Conservation (phyloP, 371 early-diverging fungal species). For the Cokeromyces recurvatus region DNA sequence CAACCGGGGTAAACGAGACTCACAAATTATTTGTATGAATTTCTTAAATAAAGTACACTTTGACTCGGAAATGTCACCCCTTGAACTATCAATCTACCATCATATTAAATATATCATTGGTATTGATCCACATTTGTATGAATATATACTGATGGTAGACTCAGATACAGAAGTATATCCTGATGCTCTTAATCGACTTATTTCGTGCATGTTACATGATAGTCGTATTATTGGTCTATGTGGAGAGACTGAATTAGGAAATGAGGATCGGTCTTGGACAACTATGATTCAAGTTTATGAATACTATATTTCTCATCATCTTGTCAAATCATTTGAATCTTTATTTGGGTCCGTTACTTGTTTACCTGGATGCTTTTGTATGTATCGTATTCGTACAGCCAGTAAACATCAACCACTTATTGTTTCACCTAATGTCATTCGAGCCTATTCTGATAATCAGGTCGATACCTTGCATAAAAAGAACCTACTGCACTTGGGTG, state of each 20-base stretch:
- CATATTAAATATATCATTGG: conserved; percentile 78
- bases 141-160: conserved; percentile 94
- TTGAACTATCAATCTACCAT: conserved; percentile 91
- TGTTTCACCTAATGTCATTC: conserved; percentile 72
- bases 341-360: no score
- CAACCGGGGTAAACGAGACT: no score
- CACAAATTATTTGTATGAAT: conserved; percentile 96
- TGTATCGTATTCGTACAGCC: conserved; percentile 86
- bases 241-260: conserved; percentile 81
- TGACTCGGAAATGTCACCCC: conserved; percentile 88
- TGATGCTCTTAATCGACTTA: conserved; percentile 69
- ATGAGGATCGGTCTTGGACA: conserved; percentile 76
- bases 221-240: conserved; percentile 78
- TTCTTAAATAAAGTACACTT: conserved; percentile 91
- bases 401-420: conserved; percentile 63
- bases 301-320: conserved; percentile 94
- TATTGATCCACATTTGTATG: conserved; percentile 80
- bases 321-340: conserved; percentile 90
- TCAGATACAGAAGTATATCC: conserved; percentile 88
- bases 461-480: conserved; percentile 97
- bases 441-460: conserved; percentile 88
- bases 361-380: conserved; percentile 95
- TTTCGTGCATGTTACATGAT: conserved; percentile 75
- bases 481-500: conserved; percentile 81
- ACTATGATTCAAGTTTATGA: conserved; percentile 95